Percentiles rank a stretch among this genome's conserved stretches.
These are phyloP conservation scores for Penicillium pancosmium DNA, from an alignment of 495 filamentous ascomycete species.

Conservation along the genomic window DNA sequence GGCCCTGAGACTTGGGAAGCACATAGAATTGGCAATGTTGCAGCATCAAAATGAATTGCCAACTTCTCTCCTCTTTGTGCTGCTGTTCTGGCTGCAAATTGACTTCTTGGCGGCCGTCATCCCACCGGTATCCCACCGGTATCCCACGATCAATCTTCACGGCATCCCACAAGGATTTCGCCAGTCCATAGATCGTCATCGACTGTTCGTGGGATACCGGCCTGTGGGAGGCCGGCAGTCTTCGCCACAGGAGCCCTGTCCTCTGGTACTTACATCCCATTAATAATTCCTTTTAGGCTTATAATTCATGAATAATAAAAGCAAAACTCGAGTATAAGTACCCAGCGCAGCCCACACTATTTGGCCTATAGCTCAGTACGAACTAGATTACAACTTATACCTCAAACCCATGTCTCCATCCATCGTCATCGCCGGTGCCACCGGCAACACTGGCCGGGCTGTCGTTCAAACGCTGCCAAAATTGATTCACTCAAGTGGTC, in stretches of 20 bases:
- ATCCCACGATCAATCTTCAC: neutral
- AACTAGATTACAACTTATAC: neutral
- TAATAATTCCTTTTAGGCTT: neutral
- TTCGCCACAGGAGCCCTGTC: neutral
- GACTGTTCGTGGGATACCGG: slow-evolving; percentile 1
- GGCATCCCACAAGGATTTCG: too few species aligned
- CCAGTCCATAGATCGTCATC: neutral
- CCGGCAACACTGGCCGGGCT: slow-evolving; percentile 34
- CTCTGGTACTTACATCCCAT: too few species aligned
- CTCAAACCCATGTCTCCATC: slow-evolving; percentile 10
- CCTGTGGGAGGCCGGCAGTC: slow-evolving; percentile 8
- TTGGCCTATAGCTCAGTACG: neutral
- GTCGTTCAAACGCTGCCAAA: slow-evolving; percentile 36
- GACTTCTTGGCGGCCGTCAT: neutral
- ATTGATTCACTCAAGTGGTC: slow-evolving; percentile 31
- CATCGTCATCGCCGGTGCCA: slow-evolving; percentile 18
- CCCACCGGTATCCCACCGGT: slow-evolving; percentile 2
- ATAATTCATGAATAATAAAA: neutral
- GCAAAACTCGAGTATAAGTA: slow-evolving; percentile 3
- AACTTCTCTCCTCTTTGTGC: too few species aligned
- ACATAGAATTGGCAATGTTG: too few species aligned
- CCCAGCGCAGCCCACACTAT: neutral
- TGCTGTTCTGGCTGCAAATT: too few species aligned
- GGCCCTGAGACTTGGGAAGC: too few species aligned
- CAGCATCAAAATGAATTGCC: too few species aligned